Percentiles rank a stretch among this genome's conserved stretches.
These are phyloP conservation scores for Triticum turgidum DNA, from an alignment of 176 grass and related monocot species.

Conservation along the genomic window DNA sequence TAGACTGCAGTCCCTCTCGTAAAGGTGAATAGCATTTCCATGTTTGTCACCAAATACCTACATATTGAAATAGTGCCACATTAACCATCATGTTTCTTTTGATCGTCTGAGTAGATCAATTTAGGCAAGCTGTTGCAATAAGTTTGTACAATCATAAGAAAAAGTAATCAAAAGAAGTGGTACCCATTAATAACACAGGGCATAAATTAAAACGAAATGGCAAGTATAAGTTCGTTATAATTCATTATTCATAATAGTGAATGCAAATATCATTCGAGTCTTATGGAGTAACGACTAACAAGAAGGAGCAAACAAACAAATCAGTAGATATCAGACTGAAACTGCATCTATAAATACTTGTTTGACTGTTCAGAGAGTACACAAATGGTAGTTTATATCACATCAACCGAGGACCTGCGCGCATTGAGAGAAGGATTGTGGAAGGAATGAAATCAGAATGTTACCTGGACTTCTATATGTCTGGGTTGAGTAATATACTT, in stretches of 20 bases:
- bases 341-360: background rate
- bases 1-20: conserved; percentile 97
- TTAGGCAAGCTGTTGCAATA: background rate
- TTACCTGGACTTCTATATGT: conserved; percentile 95
- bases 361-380: background rate
- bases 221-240: background rate
- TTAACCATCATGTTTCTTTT: background rate
- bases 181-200: background rate
- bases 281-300: background rate
- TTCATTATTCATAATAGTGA: background rate
- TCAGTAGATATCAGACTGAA: background rate
- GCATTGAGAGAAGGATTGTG: background rate
- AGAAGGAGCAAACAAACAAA: background rate
- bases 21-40: conserved; percentile 90
- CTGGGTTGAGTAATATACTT: conserved; percentile 96
- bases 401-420: background rate
- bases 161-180: background rate
- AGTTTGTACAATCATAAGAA: background rate
- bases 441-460: background rate
- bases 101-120: background rate
- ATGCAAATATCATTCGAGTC: background rate
- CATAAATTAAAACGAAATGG: background rate
- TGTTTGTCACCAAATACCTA: conserved; percentile 92
- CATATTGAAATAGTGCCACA: background rate
- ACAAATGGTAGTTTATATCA: background rate